These are phyloP conservation scores for Trametes cinnabarina DNA, from an alignment of 768 basidiomycete genomes.

Conservation along the genomic window DNA sequence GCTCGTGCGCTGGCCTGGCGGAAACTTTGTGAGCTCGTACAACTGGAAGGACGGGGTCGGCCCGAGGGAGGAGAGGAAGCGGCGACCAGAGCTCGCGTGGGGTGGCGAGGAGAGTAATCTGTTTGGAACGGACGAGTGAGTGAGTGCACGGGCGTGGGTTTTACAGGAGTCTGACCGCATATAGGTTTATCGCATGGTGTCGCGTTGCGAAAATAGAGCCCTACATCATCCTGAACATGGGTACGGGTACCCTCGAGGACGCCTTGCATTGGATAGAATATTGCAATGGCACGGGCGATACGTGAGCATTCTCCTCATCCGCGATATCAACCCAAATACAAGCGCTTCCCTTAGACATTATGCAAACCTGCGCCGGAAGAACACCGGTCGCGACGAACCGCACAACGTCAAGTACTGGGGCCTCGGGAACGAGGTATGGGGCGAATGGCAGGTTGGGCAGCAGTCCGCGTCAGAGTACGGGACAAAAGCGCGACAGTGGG, in stretches of 20 bases:
- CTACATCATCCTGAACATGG: slow-evolving; percentile 63
- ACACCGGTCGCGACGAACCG: slow-evolving; percentile 52
- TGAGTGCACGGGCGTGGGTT: neutral
- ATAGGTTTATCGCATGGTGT: slow-evolving; percentile 58
- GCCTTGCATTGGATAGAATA: slow-evolving; percentile 63
- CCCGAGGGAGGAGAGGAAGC: slow-evolving; percentile 46
- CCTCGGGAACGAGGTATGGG: slow-evolving; percentile 57
- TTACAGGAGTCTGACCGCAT: neutral
- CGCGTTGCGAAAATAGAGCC: slow-evolving; percentile 51
- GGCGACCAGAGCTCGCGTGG: slow-evolving; percentile 62
- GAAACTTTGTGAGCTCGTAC: slow-evolving; percentile 28
- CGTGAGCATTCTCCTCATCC: slow-evolving; percentile 16
- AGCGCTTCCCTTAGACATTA: slow-evolving; percentile 32
- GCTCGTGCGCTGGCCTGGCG: slow-evolving; percentile 26
- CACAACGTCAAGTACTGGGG: slow-evolving; percentile 43
- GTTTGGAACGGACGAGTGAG: slow-evolving; percentile 49
- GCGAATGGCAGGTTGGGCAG: slow-evolving; percentile 57
- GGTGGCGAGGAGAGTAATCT: slow-evolving; percentile 57
- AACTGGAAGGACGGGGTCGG: slow-evolving; percentile 50
- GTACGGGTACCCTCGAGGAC: slow-evolving; percentile 59
- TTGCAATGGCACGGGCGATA: slow-evolving; percentile 50
- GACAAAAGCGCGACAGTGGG: slow-evolving; percentile 58
- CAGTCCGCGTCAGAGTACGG: slow-evolving; percentile 54
- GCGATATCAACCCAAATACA: neutral
- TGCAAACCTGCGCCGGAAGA: slow-evolving; percentile 56